Base-by-base conservation (phyloP, 345 rosid genomes). In the Citrus cavaleriei region DNA sequence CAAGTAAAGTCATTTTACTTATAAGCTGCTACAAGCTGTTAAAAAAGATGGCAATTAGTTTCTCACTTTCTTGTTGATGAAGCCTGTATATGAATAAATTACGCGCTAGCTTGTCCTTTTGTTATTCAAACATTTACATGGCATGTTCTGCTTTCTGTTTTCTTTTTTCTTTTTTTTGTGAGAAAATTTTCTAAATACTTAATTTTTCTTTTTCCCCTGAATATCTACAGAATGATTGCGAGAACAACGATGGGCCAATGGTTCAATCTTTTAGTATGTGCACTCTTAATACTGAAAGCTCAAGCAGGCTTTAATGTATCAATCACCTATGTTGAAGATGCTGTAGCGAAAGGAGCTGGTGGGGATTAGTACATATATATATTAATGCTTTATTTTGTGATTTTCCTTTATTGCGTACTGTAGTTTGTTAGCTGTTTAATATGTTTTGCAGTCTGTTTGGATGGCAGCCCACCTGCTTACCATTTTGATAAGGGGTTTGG, bases 381-480 rank as follows among this genome's bases (percentile, higher is more conserved):
- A 22, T n/a, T 61, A 38, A 24, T 68, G 12, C n/a, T 38, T 42
- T 46, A 28, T 57, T 40, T 51, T 35, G n/a, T 61, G 34, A 37
- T 0, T 40, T 35, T 21, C 37, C 18, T 55, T 27, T 42, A 0
- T 24, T 37, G 67, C 30, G 6, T 64, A n/a, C 7, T 27, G 12
- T 71, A 24, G 21, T 69, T 70, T 51, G 19, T 34, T 55, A 34
- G 69, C 28, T 69, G 30, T 70, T 62, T 70, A 35, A 7, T 68
- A 32, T 54, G 13, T 30, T 65, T n/a, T 81, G 84, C 89, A 96
- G 98, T 96, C 72, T 96, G 99, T 85, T 84, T 96, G 84, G 98
- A 96, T 85, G 99, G 98, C 13, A 96, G 98, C 80, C 95, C 98
- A 30, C 97, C 98, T 13, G 98, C 99, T 80, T 96, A 94, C 88